phyloP scores from a whole-genome alignment of 805 yeast species.

The Saccharomycopsis guyanensis region DNA sequence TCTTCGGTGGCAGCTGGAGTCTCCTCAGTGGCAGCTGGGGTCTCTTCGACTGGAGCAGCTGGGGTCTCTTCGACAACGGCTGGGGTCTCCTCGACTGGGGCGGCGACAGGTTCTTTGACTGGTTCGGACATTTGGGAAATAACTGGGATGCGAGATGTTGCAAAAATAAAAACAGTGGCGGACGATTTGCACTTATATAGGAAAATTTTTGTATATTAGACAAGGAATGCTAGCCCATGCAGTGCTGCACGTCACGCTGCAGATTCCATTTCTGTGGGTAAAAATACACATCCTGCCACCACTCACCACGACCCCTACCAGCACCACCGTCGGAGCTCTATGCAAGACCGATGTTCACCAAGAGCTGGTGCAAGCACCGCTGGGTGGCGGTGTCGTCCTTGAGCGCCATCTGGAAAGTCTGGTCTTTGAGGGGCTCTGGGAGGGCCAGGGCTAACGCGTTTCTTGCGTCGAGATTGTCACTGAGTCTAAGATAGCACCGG shows the following conservation, averaged over 20 bases:
- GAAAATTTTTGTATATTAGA: background rate
- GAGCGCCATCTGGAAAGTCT: slow-evolving; percentile 69
- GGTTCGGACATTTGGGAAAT: background rate
- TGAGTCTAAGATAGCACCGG: slow-evolving; percentile 82
- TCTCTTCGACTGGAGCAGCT: slow-evolving; percentile 7
- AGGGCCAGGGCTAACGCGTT: slow-evolving; percentile 74
- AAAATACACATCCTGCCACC: too few species aligned
- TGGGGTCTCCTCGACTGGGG: slow-evolving; percentile 6
- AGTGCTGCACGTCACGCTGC: background rate
- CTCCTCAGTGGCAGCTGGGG: slow-evolving; percentile 6
- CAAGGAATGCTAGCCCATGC: background rate
- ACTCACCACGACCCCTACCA: too few species aligned
- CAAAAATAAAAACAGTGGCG: background rate
- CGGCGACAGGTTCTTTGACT: slow-evolving; percentile 3
- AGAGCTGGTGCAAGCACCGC: slow-evolving; percentile 74
- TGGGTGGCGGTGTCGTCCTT: slow-evolving; percentile 86
- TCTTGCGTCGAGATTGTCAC: slow-evolving; percentile 87
- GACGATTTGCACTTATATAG: background rate
- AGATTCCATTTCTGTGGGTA: slow-evolving; percentile 3
- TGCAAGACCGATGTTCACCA: slow-evolving; percentile 9
- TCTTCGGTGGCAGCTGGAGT: slow-evolving; percentile 8
- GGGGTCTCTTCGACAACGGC: slow-evolving; percentile 7
- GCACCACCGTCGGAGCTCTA: too few species aligned
- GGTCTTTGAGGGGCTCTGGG: slow-evolving; percentile 84
- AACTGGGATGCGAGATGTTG: background rate